Percentiles rank a stretch among this genome's conserved stretches.
These are phyloP conservation scores for Postia placenta DNA, from an alignment of 768 basidiomycete species.

Conservation along the genomic window DNA sequence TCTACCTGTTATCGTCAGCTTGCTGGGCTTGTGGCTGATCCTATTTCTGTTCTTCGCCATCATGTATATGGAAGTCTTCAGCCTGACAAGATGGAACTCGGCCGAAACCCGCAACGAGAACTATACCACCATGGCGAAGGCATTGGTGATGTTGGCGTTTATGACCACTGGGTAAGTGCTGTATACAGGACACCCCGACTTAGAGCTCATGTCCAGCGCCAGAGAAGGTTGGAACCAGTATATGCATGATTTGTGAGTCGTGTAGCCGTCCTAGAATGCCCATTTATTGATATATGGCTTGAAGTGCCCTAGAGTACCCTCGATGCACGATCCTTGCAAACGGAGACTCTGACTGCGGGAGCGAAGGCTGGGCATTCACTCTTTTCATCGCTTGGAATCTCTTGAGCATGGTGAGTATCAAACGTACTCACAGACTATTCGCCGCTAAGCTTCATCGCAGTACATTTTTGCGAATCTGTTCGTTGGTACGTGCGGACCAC, in stretches of 20 bases:
- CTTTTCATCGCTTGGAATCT: slow-evolving; percentile 95
- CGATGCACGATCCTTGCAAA: slow-evolving; percentile 60
- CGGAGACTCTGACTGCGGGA: slow-evolving; percentile 83
- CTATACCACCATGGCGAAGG: slow-evolving; percentile 70
- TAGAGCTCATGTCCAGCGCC: neutral
- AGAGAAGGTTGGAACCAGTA: slow-evolving; percentile 97
- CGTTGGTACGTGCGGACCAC: slow-evolving; percentile 62
- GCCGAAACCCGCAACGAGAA: slow-evolving; percentile 67
- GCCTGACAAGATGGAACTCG: slow-evolving; percentile 79
- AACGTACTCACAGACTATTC: neutral
- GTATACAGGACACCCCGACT: neutral
- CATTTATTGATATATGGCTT: slow-evolving; percentile 1
- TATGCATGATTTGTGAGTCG: slow-evolving; percentile 90
- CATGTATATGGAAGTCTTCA: slow-evolving; percentile 85
- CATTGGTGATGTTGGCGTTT: slow-evolving; percentile 86
- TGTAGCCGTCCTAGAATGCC: neutral
- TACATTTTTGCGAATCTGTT: slow-evolving; percentile 97
- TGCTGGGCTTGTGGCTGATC: slow-evolving; percentile 84
- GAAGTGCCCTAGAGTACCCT: slow-evolving; percentile 72
- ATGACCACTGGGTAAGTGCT: slow-evolving; percentile 82
- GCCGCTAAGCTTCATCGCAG: slow-evolving; percentile 36
- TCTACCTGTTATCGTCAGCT: slow-evolving; percentile 76
- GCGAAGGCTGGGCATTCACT: slow-evolving; percentile 71
- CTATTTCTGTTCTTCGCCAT: slow-evolving; percentile 91
- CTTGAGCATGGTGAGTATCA: slow-evolving; percentile 73